Conservation (phyloP, 2,329 filamentous ascomycete genomes). For the Dendrostoma leiphaemia region DNA sequence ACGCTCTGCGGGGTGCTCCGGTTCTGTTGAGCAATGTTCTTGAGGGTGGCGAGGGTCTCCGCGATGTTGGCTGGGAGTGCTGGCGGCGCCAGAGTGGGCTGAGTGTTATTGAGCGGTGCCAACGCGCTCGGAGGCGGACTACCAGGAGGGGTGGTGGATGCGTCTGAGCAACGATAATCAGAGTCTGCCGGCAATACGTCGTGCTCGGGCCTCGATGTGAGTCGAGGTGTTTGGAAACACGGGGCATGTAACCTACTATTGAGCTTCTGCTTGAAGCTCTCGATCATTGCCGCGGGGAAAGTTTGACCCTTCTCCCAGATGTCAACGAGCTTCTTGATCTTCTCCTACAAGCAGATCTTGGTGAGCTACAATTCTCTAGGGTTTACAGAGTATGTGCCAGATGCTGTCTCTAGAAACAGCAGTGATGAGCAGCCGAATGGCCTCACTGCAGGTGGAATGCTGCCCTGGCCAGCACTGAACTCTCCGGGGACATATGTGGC, state of each 20-base stretch:
- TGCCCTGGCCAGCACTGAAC: constrained; percentile 4
- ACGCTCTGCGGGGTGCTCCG: constrained; percentile 44
- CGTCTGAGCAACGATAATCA: constrained; percentile 50
- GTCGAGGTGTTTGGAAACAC: neutral
- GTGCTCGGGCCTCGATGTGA: neutral
- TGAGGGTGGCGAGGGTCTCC: constrained; percentile 75
- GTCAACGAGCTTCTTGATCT: constrained; percentile 91
- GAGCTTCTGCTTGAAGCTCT: constrained; percentile 78
- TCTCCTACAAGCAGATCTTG: constrained; percentile 67
- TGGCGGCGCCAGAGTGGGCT: constrained; percentile 36
- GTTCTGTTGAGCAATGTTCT: constrained; percentile 77
- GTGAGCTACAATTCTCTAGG: constrained; percentile 36
- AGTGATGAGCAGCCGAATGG: constrained; percentile 3
- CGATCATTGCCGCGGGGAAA: constrained; percentile 78
- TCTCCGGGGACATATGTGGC: neutral
- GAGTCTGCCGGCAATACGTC: constrained; percentile 26
- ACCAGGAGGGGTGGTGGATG: constrained; percentile 70
- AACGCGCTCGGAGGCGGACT: constrained; percentile 51
- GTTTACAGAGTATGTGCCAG: constrained; percentile 14
- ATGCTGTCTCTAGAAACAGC: too few relatives aligned
- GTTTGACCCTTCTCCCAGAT: constrained; percentile 97
- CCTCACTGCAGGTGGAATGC: constrained; percentile 20
- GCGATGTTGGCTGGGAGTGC: constrained; percentile 59
- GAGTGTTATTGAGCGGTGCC: constrained; percentile 35
- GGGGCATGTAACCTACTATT: constrained; percentile 32